These are phyloP conservation scores for Fomitopsis betulina DNA, from an alignment of 1,284 basidiomycete genomes.

Conservation along the genomic window DNA sequence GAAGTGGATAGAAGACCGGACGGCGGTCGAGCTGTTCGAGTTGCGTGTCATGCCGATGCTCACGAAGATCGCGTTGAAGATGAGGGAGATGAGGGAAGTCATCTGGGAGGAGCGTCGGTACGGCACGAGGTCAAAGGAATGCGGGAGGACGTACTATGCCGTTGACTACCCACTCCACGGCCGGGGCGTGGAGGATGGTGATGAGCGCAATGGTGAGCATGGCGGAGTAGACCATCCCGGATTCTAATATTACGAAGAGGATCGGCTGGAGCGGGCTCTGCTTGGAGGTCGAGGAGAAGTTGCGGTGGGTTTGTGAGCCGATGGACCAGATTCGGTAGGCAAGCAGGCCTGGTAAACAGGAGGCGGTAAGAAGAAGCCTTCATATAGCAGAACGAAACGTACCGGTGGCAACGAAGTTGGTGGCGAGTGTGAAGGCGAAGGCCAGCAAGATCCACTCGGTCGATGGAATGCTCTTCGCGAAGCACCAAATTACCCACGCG, in stretches of 20 bases:
- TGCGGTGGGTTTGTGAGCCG: neutral
- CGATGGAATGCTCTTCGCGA: neutral
- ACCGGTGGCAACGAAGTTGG: neutral
- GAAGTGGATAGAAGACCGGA: neutral
- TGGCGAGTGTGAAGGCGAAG: neutral
- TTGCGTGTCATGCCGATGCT: neutral
- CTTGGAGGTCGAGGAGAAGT: neutral
- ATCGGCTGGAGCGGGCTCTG: neutral
- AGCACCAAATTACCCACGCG: neutral
- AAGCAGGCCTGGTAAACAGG: neutral
- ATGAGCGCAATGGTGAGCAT: neutral
- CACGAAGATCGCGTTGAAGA: neutral
- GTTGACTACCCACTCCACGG: neutral
- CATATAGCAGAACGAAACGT: neutral
- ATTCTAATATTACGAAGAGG: neutral
- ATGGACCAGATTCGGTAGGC: neutral
- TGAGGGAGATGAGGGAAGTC: neutral
- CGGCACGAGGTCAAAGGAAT: neutral
- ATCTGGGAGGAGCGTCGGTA: neutral
- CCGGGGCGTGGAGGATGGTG: neutral
- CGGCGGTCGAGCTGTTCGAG: neutral
- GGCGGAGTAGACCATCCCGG: neutral
- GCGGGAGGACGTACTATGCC: neutral
- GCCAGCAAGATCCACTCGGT: neutral
- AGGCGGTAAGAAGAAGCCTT: too few species aligned